These are phyloP conservation scores for Metschnikowia bowlesiae DNA, from an alignment of 805 yeast genomes.

Conservation along the genomic window DNA sequence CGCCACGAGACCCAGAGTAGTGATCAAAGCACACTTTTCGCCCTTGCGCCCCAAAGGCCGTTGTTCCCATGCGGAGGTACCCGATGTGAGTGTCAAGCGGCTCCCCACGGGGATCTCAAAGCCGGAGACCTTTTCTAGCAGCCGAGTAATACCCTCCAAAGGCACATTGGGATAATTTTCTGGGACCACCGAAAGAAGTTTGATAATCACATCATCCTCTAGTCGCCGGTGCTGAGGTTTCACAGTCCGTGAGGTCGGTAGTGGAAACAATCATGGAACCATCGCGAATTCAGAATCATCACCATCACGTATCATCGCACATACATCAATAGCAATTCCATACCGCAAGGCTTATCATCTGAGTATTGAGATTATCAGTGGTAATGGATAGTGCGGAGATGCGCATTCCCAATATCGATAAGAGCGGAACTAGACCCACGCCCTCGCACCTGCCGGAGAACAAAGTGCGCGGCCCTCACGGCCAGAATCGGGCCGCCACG, in stretches of 20 bases:
- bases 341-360: conserved; percentile 12
- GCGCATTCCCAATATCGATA: background rate
- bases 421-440: conserved; percentile 1
- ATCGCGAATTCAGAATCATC: too few species aligned
- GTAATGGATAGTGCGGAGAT: background rate
- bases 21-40: conserved; percentile 76
- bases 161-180: conserved; percentile 18
- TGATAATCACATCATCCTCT: conserved; percentile 16
- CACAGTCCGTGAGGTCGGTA: conserved; percentile 16
- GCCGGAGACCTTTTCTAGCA: conserved; percentile 13
- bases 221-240: conserved; percentile 17
- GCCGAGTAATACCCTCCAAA: conserved; percentile 15
- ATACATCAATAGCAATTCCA: conserved; percentile 18
- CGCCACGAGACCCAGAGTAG: conserved; percentile 87
- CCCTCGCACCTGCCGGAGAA: background rate
- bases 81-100: conserved; percentile 18
- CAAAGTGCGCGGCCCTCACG: background rate
- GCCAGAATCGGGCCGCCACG: background rate
- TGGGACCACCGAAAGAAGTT: conserved; percentile 18
- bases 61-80: conserved; percentile 26
- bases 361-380: background rate
- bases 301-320: background rate
- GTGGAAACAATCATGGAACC: background rate
- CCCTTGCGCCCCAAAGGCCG: conserved; percentile 84
- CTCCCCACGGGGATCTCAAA: conserved; percentile 12